Evolutionary conservation across 2,329 filamentous ascomycete species (phyloP).

Genomic region (Botryotinia globosa): DNA sequence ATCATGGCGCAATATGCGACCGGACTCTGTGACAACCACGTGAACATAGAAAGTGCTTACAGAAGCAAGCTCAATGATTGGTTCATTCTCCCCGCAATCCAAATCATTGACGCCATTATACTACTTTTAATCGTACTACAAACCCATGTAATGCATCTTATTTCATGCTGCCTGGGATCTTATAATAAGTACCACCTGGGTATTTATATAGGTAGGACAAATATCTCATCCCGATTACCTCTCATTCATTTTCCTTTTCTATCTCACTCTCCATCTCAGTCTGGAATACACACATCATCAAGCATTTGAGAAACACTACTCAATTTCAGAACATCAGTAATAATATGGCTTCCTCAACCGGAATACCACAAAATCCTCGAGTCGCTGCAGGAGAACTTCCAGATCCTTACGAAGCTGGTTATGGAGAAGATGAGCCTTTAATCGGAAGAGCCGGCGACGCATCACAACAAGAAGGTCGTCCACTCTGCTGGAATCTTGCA

Average conservation of each 20-base stretch:
- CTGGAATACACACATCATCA: neutral
- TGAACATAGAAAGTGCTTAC: constrained; percentile 10
- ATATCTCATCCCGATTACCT: too few relatives aligned
- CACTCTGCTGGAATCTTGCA: constrained; percentile 68
- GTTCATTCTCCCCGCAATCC: constrained; percentile 17
- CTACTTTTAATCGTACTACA: constrained; percentile 4
- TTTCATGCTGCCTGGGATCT: neutral
- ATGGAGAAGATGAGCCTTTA: constrained; percentile 64
- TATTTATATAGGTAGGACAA: neutral
- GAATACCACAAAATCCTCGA: constrained; percentile 53
- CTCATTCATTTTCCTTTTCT: neutral
- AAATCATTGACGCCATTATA: constrained; percentile 7
- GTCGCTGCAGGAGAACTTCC: constrained; percentile 38
- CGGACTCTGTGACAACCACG: neutral
- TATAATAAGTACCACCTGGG: neutral
- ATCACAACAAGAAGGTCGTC: constrained; percentile 61
- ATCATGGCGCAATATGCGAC: neutral
- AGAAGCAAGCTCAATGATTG: constrained; percentile 19
- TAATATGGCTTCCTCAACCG: constrained; percentile 67
- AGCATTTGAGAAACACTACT: neutral
- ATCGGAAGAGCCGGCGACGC: constrained; percentile 71
- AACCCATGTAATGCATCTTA: neutral
- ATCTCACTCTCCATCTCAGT: neutral
- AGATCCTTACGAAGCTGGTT: constrained; percentile 34
- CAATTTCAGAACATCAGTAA: neutral